Base-by-base conservation (phyloP, 2,329 filamentous ascomycete genomes). In the Claviceps maximensis region DNA sequence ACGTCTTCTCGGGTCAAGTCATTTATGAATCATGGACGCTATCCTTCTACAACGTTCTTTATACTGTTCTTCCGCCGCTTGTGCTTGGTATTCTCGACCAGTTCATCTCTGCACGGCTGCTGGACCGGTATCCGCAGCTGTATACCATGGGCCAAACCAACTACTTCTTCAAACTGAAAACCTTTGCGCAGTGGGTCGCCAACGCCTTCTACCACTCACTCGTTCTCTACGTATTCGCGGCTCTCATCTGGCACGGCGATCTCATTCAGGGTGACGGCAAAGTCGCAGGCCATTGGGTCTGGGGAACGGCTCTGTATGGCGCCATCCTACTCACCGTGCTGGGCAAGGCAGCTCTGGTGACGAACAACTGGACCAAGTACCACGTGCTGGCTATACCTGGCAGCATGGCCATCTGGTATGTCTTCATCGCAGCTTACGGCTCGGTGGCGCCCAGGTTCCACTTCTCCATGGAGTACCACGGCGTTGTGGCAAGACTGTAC, bases 21-120 rank as follows among this genome's bases (percentile, higher is more conserved):
- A 97, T 98, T 65, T 97, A 90, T 77, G 93, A 98, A 71, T 97
- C 93, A 10, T 98, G 94, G 94, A 96, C 90, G 0, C 75, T 98
- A n/a, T 95, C 91, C 8, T 95, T 97, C 73, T 98, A 96, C 77
- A 98, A 98, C 74, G 89, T 98, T 67, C 86, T 98, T 67, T 98
- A 95, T 73, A 98, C 93, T 0, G 86, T 95, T 21, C 75, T 96
- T 19, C 93, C 93, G 17, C 93, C 93, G 1, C 84, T 98, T 55
- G 91, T 89, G 1, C 84, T 98, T 64, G 93, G 93, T 61, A 95
- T 98, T 58, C 88, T 96, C 58, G 94, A 98, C 67, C 94, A 98
- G 66, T 97, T 94, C 70, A 89, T 98, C 63, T 95, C 89, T 44
- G 93, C 94, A 7, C 84, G 93, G 25, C 75, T 98, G 23, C 77